Conservation (phyloP, 2,329 filamentous ascomycete genomes). For the Ambrosiella cleistominuta region DNA sequence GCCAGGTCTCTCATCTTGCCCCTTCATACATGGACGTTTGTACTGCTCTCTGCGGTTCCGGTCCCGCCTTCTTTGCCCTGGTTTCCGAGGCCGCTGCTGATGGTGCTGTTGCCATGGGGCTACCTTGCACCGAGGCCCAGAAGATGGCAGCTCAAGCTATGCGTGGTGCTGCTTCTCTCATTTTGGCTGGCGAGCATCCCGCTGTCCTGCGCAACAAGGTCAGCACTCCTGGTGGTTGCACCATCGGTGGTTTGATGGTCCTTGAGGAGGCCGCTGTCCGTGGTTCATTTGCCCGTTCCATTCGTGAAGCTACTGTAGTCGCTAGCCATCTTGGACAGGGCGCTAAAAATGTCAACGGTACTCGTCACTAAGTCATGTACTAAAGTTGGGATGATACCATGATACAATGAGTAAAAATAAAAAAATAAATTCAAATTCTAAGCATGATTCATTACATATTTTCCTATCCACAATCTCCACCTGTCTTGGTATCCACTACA, state of each 20-base stretch:
- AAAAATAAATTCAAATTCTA: constrained; percentile 14
- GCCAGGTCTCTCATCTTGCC: constrained; percentile 51
- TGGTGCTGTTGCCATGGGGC: constrained; percentile 61
- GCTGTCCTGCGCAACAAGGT: constrained; percentile 59
- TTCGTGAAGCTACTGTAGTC: constrained; percentile 53
- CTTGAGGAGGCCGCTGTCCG: constrained; percentile 57
- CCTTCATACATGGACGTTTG: constrained; percentile 51
- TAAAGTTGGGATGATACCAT: background rate
- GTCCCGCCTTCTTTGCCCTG: constrained; percentile 59
- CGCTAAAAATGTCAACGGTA: constrained; percentile 23
- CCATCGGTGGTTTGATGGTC: constrained; percentile 54
- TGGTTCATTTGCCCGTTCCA: constrained; percentile 47
- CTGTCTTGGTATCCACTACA: background rate
- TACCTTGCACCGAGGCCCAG: constrained; percentile 54
- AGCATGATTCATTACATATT: background rate
- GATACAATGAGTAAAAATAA: constrained; percentile 12
- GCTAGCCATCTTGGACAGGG: constrained; percentile 43
- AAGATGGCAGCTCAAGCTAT: constrained; percentile 67
- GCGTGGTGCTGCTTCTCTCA: constrained; percentile 52
- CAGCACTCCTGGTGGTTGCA: constrained; percentile 61
- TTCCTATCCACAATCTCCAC: background rate
- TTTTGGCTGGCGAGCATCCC: constrained; percentile 57
- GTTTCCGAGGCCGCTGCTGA: constrained; percentile 61
- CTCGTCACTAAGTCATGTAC: constrained; percentile 14
- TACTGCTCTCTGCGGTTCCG: constrained; percentile 58